These are phyloP conservation scores for Termitomyces eurrhizus DNA, from an alignment of 768 basidiomycete genomes.

Conservation along the genomic window DNA sequence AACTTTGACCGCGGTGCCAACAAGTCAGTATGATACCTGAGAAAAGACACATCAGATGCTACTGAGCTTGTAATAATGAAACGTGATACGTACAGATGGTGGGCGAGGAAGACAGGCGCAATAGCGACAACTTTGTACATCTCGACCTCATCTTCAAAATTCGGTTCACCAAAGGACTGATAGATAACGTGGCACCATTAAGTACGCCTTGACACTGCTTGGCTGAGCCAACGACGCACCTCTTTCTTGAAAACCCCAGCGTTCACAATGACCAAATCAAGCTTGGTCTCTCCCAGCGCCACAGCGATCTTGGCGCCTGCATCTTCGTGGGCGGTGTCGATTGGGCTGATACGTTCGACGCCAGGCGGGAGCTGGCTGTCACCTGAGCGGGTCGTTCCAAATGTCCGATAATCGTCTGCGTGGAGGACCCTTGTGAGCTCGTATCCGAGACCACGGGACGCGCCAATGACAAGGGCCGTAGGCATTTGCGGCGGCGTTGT, in stretches of 20 bases:
- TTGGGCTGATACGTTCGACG: conserved; percentile 29
- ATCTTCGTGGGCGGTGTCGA: conserved; percentile 31
- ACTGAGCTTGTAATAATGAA: too few species aligned
- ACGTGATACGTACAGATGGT: conserved; percentile 20
- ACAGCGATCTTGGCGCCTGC: conserved; percentile 32
- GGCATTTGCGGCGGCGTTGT: conserved; percentile 13
- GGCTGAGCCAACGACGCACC: conserved; percentile 19
- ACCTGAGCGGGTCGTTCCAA: conserved; percentile 33
- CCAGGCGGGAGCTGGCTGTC: conserved; percentile 25
- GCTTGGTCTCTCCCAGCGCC: conserved; percentile 25
- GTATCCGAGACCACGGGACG: conserved; percentile 40
- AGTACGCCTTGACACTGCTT: too few species aligned
- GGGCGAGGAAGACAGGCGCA: conserved; percentile 35
- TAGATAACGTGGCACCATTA: too few species aligned
- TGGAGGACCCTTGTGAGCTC: conserved; percentile 29
- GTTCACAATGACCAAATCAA: conserved; percentile 33
- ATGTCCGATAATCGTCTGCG: conserved; percentile 25
- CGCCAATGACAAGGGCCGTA: conserved; percentile 37
- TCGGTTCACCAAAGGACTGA: conserved; percentile 32
- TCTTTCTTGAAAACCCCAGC: conserved; percentile 37
- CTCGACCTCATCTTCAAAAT: conserved; percentile 34
- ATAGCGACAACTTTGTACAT: conserved; percentile 45
- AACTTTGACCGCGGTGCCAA: conserved; percentile 32
- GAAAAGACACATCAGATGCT: too few species aligned
- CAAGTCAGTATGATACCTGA: conserved; percentile 17